Conservation (phyloP, 2,329 filamentous ascomycete species). For the Hypocreales sp. region DNA sequence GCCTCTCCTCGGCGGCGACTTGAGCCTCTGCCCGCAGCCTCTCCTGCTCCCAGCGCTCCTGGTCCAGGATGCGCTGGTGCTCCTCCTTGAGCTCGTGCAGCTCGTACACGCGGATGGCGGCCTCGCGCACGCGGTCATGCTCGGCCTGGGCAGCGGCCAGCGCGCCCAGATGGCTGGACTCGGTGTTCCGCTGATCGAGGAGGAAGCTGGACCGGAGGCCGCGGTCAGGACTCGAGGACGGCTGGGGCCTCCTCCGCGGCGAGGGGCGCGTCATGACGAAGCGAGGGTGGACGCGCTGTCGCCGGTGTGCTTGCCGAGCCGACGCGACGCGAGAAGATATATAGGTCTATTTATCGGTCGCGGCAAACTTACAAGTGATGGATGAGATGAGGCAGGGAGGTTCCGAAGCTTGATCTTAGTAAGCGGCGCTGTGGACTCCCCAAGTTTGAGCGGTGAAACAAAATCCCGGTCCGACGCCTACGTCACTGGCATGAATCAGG, state of each 20-base stretch:
- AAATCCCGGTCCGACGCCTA: too few relatives aligned
- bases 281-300: constrained; percentile 6
- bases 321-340: neutral
- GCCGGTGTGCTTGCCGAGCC: constrained; percentile 7
- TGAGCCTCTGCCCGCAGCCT: constrained; percentile 27
- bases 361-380: neutral
- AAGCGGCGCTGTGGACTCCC: too few relatives aligned
- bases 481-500: too few relatives aligned
- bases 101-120: constrained; percentile 31
- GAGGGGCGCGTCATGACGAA: constrained; percentile 27
- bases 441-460: too few relatives aligned
- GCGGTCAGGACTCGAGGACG: constrained; percentile 25
- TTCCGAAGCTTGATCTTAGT: too few relatives aligned
- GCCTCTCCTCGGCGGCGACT: constrained; percentile 29
- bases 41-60: constrained; percentile 29
- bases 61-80: constrained; percentile 24
- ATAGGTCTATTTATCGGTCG: too few relatives aligned
- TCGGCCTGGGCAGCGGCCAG: constrained; percentile 49
- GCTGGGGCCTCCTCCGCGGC: constrained; percentile 21
- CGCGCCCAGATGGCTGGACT: constrained; percentile 47
- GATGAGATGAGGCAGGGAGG: too few relatives aligned
- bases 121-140: constrained; percentile 47
- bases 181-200: constrained; percentile 43
- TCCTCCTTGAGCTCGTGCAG: constrained; percentile 30
- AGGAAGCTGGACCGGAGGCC: constrained; percentile 45